These are phyloP conservation scores for Fagopyrum esculentum DNA, from an alignment of 148 eudicot genomes.

Conservation along the genomic window DNA sequence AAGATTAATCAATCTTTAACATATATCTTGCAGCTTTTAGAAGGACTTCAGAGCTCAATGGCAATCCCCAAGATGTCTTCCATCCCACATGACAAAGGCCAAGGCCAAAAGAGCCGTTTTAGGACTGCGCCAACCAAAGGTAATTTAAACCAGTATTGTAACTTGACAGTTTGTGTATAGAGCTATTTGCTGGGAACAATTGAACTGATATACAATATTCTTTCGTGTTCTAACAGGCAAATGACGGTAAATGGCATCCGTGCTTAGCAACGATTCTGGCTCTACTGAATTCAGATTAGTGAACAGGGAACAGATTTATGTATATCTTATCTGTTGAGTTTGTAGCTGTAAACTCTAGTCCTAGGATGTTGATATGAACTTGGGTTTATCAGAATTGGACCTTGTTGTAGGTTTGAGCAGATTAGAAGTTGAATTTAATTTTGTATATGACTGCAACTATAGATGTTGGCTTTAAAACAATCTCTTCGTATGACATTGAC, in stretches of 20 bases:
- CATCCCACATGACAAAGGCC: conserved; percentile 45
- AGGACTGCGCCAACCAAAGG: background rate
- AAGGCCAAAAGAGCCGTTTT: conserved; percentile 11
- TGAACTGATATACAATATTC: background rate
- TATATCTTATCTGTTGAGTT: conserved; percentile 4
- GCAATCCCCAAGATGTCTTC: conserved; percentile 50
- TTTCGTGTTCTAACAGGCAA: background rate
- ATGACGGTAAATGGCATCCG: background rate
- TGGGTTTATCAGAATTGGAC: background rate
- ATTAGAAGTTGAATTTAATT: background rate
- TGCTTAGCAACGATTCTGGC: background rate
- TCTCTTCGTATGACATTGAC: background rate
- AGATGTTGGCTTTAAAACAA: background rate
- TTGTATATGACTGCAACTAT: conserved; percentile 7
- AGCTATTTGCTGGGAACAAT: background rate
- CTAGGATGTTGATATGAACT: conserved; percentile 1
- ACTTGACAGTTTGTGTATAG: background rate
- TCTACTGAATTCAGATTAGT: background rate
- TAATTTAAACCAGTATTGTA: background rate
- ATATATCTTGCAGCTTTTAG: conserved; percentile 42
- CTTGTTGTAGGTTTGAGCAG: background rate
- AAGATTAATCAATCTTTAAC: no score
- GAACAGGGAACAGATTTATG: background rate
- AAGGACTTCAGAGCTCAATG: conserved; percentile 65
- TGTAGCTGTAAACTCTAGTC: conserved; percentile 10